Evolutionary conservation across 495 filamentous ascomycete genomes (phyloP), one percentile per base, ranked within the genome.

Genomic region (Daldinia grandis): DNA sequence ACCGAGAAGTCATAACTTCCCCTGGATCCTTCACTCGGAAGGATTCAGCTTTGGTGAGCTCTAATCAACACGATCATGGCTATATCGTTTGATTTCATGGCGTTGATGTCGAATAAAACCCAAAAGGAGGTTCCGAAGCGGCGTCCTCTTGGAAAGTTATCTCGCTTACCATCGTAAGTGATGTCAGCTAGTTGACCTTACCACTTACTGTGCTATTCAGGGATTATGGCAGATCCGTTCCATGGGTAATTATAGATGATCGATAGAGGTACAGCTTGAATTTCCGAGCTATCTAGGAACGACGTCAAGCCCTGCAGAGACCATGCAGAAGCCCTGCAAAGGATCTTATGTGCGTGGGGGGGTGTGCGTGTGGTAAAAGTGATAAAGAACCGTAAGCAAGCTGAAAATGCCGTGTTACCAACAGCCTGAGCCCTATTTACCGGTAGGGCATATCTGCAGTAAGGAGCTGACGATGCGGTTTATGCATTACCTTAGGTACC

Each of bases 41-140:
- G 42, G 42, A 47, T 47, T 47, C 19, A 30, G 9, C 15, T 55
- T 17, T 55, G 51, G 30, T 55, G 51, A 55, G 51, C 51, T 30
- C 51, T 55, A 33, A 30, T 31, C 19, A 35, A 55, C 42, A 5
- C 5, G 14, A 55, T 55, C 17, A 33, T 55, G 28, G 51, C 30
- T 33, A 55, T 30, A 55, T 55, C 27, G 51, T 55, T 55, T 33
- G 30, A 33, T 33, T 55, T n/a, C 9, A 6, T n/a, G 10, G n/a
- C 28, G 15, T 33, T 17, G 51, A 33, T 21, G n/a, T 9, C 6
- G 19, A 55, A 17, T 10, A 30, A 9, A 9, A 7, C 35, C 30
- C 51, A 55, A 55, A 55, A 55, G 51, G 51, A 55, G 51, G 28
- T 28, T 55, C 51, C 51, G 51, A 33, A 55, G 9, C 51, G 12